Evolutionary conservation across 495 filamentous ascomycete genomes (phyloP), one percentile per base, ranked within the genome.

Genomic region (Chaetomium fimeti): DNA sequence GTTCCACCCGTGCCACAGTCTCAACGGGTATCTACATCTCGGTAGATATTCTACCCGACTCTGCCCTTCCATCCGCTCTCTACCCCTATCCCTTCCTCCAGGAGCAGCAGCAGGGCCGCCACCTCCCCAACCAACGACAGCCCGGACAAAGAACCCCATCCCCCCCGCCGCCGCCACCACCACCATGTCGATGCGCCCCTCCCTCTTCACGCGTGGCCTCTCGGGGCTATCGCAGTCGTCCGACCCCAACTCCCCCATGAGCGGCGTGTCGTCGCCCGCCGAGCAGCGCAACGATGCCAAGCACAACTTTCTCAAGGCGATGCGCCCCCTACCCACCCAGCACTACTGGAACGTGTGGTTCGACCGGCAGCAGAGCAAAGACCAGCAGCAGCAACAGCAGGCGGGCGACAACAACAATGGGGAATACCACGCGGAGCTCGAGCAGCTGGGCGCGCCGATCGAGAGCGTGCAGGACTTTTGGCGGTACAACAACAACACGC

Each of bases 401-500:
- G n/a, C 27, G n/a, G 32, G 27, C 8, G 20, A 20, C 52, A 7
- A 16, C 52, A 20, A 32, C 11, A 53, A 38, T 52, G 71, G 67
- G 62, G 75, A 74, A 60, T 92, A 90, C 77, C 81, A 83, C 63
- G 83, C 81, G 48, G 84, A 87, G 62, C 83, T 91, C 24, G 89
- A 87, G 68, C 81, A 87, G 67, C 77, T 92, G 1, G 83, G 85
- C 66, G 78, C 84, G 49, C 86, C 85, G 71, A 88, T 93, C 76
- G 82, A 87, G 75, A 88, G 87, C 66, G 85, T 91, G 67, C 85
- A 90, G 72, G 87, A 88, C 66, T 97, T 96, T 78, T 96, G 91
- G 89, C 85, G 90, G 62, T 87, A 92, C 75, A 87, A 88, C 79
- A 96, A 97, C 78, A 94, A 96, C 76, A 92, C 90, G 58, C 89